Conservation (phyloP, 495 filamentous ascomycete genomes). For the Delitschia confertaspora region DNA sequence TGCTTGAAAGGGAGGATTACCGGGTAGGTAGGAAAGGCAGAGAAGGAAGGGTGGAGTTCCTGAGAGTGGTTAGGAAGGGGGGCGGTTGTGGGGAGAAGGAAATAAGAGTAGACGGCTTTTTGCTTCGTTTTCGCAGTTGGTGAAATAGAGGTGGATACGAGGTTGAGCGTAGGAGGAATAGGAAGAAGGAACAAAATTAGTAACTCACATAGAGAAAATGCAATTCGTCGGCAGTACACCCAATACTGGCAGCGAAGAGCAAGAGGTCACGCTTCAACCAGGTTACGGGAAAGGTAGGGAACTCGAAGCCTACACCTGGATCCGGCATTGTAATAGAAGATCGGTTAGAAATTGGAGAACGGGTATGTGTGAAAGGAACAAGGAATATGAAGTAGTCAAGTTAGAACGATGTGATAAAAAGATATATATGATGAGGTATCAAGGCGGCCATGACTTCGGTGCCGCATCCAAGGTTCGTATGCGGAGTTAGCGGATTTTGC, state of each 20-base stretch:
- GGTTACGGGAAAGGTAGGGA: constrained; percentile 58
- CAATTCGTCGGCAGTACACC: constrained; percentile 72
- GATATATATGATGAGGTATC: no score
- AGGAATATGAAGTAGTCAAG: no score
- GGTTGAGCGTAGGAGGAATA: not conserved
- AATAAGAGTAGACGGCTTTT: no score
- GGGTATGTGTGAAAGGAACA: no score
- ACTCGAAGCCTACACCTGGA: constrained; percentile 42
- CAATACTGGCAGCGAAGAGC: constrained; percentile 82
- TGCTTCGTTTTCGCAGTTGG: not conserved
- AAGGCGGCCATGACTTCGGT: no score
- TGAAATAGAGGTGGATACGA: not conserved
- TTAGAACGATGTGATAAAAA: no score
- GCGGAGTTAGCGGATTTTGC: no score
- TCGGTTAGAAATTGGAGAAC: no score
- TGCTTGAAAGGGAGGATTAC: constrained; percentile 80
- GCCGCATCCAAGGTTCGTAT: no score
- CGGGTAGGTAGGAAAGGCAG: constrained; percentile 81
- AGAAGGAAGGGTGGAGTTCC: constrained; percentile 75
- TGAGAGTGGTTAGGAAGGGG: constrained; percentile 27
- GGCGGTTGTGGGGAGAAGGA: not conserved
- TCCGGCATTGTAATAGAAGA: constrained; percentile 1
- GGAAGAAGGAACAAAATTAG: not conserved
- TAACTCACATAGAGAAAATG: constrained; percentile 77
- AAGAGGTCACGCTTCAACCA: constrained; percentile 83